phyloP scores from a whole-genome alignment of 2,329 filamentous ascomycete species.

The Sporothrix pseudoabietina region DNA sequence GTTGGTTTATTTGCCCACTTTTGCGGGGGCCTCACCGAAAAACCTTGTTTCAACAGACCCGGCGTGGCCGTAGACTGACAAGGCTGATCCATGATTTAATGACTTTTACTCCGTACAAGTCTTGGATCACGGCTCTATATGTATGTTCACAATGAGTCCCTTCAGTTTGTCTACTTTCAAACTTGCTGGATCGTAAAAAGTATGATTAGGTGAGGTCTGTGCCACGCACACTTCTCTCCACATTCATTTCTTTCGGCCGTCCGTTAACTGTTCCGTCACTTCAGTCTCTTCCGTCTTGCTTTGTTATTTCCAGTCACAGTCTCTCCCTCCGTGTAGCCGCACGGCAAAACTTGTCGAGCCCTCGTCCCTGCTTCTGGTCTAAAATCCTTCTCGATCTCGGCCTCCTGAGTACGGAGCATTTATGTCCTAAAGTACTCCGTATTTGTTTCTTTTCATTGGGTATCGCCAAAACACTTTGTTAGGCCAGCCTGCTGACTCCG shows the following conservation, averaged over 20 bases:
- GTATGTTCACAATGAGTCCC: not conserved
- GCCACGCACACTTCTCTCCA: not conserved
- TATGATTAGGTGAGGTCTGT: slow-evolving; percentile 6
- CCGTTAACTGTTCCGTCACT: not conserved
- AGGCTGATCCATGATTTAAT: not conserved
- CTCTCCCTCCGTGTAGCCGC: not conserved
- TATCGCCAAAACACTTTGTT: not conserved
- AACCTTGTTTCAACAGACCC: not conserved
- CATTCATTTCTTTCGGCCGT: not conserved
- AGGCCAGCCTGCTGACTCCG: not conserved
- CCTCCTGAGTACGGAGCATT: not conserved
- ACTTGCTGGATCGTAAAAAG: not conserved
- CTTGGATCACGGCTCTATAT: not conserved
- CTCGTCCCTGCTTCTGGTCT: not conserved
- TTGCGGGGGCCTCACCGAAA: not conserved
- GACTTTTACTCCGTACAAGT: not conserved
- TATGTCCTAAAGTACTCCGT: not conserved
- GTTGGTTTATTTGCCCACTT: not conserved
- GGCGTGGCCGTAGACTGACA: not conserved
- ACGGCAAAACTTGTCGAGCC: not conserved
- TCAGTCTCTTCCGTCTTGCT: not conserved
- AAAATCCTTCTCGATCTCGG: not conserved
- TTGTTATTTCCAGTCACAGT: not conserved
- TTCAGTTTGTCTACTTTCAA: not conserved
- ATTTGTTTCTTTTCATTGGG: not conserved